These are phyloP conservation scores for Periconia digitata DNA, from an alignment of 2,329 filamentous ascomycete genomes.

Conservation along the genomic window DNA sequence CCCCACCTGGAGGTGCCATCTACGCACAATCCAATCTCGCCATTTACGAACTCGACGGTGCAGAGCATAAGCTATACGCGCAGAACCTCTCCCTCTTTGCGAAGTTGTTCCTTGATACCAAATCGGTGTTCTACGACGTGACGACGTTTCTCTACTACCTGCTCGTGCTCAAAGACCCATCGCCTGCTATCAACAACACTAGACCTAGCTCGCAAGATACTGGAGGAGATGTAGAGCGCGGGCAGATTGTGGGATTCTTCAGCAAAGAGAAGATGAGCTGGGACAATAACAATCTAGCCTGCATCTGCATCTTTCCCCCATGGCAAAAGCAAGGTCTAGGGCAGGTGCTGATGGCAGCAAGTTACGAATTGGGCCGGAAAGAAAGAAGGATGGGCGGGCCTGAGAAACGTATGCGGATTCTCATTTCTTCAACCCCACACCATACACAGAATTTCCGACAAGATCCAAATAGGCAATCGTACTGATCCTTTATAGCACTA, in stretches of 20 bases:
- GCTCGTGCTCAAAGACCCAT: constrained; percentile 70
- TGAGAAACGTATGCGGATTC: constrained; percentile 67
- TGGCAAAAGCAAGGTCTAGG: constrained; percentile 92
- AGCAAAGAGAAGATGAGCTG: constrained; percentile 98
- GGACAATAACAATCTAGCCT: constrained; percentile 97
- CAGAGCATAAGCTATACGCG: constrained; percentile 82
- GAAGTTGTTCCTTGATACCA: constrained; percentile 96
- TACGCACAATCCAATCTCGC: constrained; percentile 81
- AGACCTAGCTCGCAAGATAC: constrained; percentile 20
- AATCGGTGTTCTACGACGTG: constrained; percentile 97
- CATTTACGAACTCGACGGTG: constrained; percentile 91
- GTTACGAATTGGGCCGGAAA: constrained; percentile 84
- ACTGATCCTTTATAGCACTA: constrained; percentile 55
- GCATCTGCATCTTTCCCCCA: constrained; percentile 92
- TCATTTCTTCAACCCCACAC: background rate
- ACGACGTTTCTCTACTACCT: constrained; percentile 93
- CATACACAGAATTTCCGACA: too few species aligned
- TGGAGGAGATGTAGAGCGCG: constrained; percentile 1
- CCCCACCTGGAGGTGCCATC: constrained; percentile 69
- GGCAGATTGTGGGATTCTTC: constrained; percentile 88
- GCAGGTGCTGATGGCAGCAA: constrained; percentile 85
- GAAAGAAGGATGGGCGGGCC: constrained; percentile 87
- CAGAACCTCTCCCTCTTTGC: constrained; percentile 96
- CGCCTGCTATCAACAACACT: constrained; percentile 33
- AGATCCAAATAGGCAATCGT: too few species aligned